A percentile compares a stretch with the other conserved stretches of the same genome.
phyloP scores from a whole-genome alignment of 2,329 filamentous ascomycete genomes.

The Alternaria tenuissima region DNA sequence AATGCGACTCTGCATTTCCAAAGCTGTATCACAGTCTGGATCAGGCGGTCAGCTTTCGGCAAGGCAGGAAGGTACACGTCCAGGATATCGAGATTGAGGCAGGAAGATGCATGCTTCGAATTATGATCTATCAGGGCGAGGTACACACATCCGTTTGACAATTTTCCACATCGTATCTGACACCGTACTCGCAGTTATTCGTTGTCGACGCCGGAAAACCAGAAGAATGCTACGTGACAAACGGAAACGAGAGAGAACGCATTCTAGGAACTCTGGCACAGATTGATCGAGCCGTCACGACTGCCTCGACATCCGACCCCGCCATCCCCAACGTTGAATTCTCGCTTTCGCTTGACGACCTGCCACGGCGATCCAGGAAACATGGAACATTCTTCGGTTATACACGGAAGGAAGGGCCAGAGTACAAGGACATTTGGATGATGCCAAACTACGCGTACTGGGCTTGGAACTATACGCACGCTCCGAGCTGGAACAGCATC shows the following conservation, averaged over 20 bases:
- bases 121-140: slow-evolving; percentile 44
- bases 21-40: slow-evolving; percentile 43
- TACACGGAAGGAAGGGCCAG: slow-evolving; percentile 37
- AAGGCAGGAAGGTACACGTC: slow-evolving; percentile 37
- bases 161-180: slow-evolving; percentile 10
- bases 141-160: slow-evolving; percentile 21
- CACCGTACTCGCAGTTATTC: slow-evolving; percentile 32
- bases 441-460: slow-evolving; percentile 49
- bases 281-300: slow-evolving; percentile 42
- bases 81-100: slow-evolving; percentile 41
- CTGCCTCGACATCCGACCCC: slow-evolving; percentile 37
- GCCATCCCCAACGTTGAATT: slow-evolving; percentile 44
- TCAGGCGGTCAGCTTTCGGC: slow-evolving; percentile 32
- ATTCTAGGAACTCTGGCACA: slow-evolving; percentile 46
- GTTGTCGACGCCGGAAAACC: slow-evolving; percentile 42
- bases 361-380: slow-evolving; percentile 40
- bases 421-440: slow-evolving; percentile 46
- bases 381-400: slow-evolving; percentile 42
- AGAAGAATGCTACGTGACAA: slow-evolving; percentile 44
- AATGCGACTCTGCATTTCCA: slow-evolving; percentile 46
- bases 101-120: slow-evolving; percentile 44
- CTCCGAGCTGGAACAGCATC: slow-evolving; percentile 47
- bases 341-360: slow-evolving; percentile 43
- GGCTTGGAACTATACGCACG: slow-evolving; percentile 48
- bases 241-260: slow-evolving; percentile 47